Base-by-base conservation (phyloP, 805 yeast species). In the Zygosaccharomyces bisporus region DNA sequence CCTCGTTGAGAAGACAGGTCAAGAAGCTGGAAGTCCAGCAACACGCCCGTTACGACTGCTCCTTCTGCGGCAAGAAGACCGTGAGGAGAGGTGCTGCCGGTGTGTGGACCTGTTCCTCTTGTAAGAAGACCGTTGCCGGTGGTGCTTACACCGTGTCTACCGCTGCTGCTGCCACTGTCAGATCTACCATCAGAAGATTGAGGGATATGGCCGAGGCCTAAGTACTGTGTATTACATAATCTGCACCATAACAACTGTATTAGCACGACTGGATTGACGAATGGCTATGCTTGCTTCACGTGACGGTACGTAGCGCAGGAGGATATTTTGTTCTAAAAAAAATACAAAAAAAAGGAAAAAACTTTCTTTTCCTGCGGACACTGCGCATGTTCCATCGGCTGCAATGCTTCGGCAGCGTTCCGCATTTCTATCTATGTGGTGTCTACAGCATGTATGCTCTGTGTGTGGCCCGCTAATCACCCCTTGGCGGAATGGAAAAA, bases 101-200 rank as follows among this genome's bases (percentile, higher is more conserved):
- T 79, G 87, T 93, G 90, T 93, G 99, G 99, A 73, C 77, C 71
- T 93, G 99, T 81, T 78, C 80, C 75, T 77, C 95, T 61, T 91
- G 99, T 80, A 77, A 76, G 68, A 93, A 88, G 85, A 85, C 95
- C 63, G 87, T 93, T 70, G 99, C 99, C 67, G 99, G 99, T 75
- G 99, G 99, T 82, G 99, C 99, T 76, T 93, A 93, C 90, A 81
- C 96, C 69, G 90, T 93, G 62, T 83, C 95, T 71, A 93, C 99
- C 67, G 93, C 99, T 70, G 97, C 99, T 74, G 99, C 99, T 71
- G 95, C 96, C 76, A 93, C 99, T 67, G 97, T 90, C 75, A 90
- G 99, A 85, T 93, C 99, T 58, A 91, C 99, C 76, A 93, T 93
- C 81, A 91, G 99, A 83, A 96, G 99, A 86, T 87, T 93, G 77